phyloP scores from a whole-genome alignment of 1,284 basidiomycete genomes.

The Fomitopsis betulina region DNA sequence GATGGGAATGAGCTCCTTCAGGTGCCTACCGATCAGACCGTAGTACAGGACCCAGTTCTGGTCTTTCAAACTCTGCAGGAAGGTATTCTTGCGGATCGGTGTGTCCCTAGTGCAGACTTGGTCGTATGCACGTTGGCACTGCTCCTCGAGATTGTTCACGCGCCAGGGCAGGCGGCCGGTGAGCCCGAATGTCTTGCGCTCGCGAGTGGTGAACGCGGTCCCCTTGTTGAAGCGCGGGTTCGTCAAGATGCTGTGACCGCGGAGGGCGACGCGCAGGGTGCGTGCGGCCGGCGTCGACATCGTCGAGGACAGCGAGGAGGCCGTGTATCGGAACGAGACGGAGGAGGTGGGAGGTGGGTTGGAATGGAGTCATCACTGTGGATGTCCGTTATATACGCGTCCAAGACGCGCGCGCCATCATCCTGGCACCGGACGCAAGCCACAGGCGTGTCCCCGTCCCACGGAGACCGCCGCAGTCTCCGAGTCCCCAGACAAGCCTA shows the following conservation, averaged over 20 bases:
- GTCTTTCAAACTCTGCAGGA: constrained; percentile 66
- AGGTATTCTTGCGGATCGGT: constrained; percentile 63
- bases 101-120: constrained; percentile 50
- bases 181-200: constrained; percentile 70
- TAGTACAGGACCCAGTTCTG: constrained; percentile 81
- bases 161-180: constrained; percentile 73
- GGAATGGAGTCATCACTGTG: neutral
- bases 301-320: neutral
- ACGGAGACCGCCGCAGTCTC: neutral
- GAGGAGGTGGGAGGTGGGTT: neutral
- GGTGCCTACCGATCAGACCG: constrained; percentile 55
- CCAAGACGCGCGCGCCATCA: neutral
- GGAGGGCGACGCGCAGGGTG: constrained; percentile 44
- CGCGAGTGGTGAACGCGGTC: constrained; percentile 64
- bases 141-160: constrained; percentile 73
- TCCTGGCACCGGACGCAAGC: neutral
- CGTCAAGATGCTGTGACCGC: constrained; percentile 58
- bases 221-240: constrained; percentile 68
- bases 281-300: constrained; percentile 21
- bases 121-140: constrained; percentile 66
- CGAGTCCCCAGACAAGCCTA: neutral
- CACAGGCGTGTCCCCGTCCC: neutral
- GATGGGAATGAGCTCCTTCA: constrained; percentile 74
- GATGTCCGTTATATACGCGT: constrained; percentile 8
- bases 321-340: too few species aligned